These are phyloP conservation scores for Aegilops speltoides DNA, from an alignment of 176 grass and related monocot species.

Conservation along the genomic window DNA sequence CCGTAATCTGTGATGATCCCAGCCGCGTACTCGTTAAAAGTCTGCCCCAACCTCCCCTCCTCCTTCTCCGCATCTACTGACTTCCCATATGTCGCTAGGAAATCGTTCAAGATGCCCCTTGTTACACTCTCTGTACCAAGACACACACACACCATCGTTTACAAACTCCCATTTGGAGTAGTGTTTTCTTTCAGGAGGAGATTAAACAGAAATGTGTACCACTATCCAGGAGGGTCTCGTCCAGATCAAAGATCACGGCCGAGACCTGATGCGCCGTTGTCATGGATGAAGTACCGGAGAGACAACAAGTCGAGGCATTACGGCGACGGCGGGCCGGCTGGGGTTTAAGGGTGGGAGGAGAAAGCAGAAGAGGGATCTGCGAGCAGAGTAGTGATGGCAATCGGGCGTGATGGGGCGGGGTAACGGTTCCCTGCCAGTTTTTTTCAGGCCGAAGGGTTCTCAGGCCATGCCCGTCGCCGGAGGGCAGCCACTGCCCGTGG, in stretches of 20 bases:
- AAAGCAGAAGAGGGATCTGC: neutral
- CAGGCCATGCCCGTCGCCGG: neutral
- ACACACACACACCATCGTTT: neutral
- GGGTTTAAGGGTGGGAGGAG: constrained; percentile 25
- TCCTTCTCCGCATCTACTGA: constrained; percentile 52
- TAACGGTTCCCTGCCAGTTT: neutral
- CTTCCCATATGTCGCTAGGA: constrained; percentile 65
- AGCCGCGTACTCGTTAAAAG: constrained; percentile 44
- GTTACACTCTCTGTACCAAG: constrained; percentile 61
- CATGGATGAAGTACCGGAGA: constrained; percentile 28
- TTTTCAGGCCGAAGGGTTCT: neutral
- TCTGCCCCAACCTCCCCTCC: constrained; percentile 66
- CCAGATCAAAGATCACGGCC: constrained; percentile 76
- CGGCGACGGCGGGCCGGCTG: neutral
- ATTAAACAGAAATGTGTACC: constrained; percentile 10
- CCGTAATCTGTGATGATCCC: constrained; percentile 72
- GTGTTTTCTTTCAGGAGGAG: neutral
- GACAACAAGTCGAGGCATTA: neutral
- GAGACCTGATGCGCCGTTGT: constrained; percentile 14
- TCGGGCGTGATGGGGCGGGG: neutral
- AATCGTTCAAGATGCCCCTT: constrained; percentile 51
- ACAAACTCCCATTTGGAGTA: neutral
- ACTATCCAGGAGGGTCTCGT: constrained; percentile 69
- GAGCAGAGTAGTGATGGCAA: neutral
- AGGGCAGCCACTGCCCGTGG: neutral